Base-by-base conservation (phyloP, 441 rosid species). In the Euphorbia corollata region DNA sequence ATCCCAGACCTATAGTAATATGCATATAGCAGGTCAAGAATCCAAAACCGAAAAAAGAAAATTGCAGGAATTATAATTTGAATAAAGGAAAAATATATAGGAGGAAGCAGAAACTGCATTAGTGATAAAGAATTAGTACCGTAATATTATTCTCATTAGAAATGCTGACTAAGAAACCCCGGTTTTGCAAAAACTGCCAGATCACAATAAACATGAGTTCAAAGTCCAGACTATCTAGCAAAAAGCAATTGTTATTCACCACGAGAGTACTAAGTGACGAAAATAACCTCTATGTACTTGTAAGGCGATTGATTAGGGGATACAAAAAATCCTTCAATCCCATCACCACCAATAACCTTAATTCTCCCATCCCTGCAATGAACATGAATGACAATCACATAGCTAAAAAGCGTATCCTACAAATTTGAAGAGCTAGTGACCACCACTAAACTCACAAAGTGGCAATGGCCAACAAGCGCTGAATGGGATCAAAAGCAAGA, bases 171-270 rank as follows among this genome's bases (percentile, higher is more conserved):
- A 87, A 71, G 71, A 79, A 71, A 13, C 92, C 90, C 61, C 72
- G 81, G 73, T 87, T 87, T 74, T 77, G 81, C 11, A 87, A 68
- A 76, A 87, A 87, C 90, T 87, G 88, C 83, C 71, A 79, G 55
- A 74, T 57, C 50, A 61, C 53, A 53, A 54, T n/a, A 73, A 55
- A 41, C 48, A 43, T 71, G 53, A 68, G n/a, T 20, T 9, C 57
- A 48, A 36, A 54, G 27, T 19, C 43, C 32, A 27, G 4, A 27
- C 32, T 36, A 5, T 36, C 64, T 24, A 43, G 45, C 36, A 11
- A 18, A 51, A 60, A 65, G 56, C 22, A 45, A 45, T 38, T 2
- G 30, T 18, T 38, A 41, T 0, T 11, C 22, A 15, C 6, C 30
- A 32, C 10, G 9, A 27, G 12, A 18, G 43, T 7, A 8, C 20